Evolutionary conservation across 2,329 filamentous ascomycete species (phyloP).

Genomic region (Penicillium concentricum): DNA sequence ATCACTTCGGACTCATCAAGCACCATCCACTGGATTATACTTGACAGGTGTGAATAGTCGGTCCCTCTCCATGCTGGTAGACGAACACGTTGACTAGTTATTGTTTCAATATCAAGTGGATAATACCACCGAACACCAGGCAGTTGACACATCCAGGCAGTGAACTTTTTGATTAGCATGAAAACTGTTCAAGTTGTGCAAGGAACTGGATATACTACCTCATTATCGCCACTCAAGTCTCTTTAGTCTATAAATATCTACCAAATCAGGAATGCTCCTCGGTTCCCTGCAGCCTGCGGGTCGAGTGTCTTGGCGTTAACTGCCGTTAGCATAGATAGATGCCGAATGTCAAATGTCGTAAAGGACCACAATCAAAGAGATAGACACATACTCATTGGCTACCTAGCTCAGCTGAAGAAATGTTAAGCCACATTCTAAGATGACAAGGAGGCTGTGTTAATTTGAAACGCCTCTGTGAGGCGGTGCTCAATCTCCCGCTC

Average conservation of each 20-base stretch:
- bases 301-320: not conserved
- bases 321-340: not conserved
- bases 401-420: not conserved
- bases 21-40: too few relatives aligned
- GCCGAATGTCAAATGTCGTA: not conserved
- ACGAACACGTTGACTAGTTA: not conserved
- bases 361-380: not conserved
- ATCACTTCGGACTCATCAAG: not conserved
- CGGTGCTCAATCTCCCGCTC: conserved; percentile 14
- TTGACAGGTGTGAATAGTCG: too few relatives aligned
- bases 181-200: not conserved
- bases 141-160: not conserved
- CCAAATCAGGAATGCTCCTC: not conserved
- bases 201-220: not conserved
- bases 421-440: conserved; percentile 4
- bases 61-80: not conserved
- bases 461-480: conserved; percentile 7
- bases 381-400: not conserved
- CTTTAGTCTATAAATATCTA: not conserved
- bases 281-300: conserved; percentile 3
- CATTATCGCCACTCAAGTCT: not conserved
- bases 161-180: not conserved
- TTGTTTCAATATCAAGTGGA: not conserved
- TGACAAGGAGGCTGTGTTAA: conserved; percentile 15
- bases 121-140: not conserved